A percentile compares a stretch with the other conserved stretches of the same genome.
Evolutionary conservation across 139 green algal species (phyloP).

Genomic region (Tetradesmus lagerheimii): DNA sequence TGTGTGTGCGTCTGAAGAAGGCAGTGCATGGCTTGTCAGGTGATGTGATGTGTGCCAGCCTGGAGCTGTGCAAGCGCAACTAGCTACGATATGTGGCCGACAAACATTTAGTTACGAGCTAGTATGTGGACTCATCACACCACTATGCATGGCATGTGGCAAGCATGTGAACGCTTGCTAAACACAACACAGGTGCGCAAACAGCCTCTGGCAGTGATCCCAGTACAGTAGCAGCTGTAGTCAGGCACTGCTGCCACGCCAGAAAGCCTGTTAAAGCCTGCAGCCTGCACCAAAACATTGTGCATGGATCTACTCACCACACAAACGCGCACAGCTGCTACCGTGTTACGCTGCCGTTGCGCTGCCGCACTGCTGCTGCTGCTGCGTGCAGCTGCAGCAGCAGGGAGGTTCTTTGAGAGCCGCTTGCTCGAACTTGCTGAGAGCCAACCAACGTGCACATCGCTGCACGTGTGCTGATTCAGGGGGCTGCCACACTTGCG

Average conservation of each 20-base stretch:
- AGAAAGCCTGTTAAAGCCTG: too few relatives aligned
- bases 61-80: too few relatives aligned
- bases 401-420: slow-evolving; percentile 18
- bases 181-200: neutral
- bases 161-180: neutral
- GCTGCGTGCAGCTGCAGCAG: slow-evolving; percentile 1
- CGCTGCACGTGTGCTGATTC: slow-evolving; percentile 19
- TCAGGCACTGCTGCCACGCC: too few relatives aligned
- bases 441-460: slow-evolving; percentile 34
- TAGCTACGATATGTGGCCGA: too few relatives aligned
- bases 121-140: too few relatives aligned
- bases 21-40: too few relatives aligned
- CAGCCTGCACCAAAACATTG: too few relatives aligned
- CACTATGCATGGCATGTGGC: neutral
- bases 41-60: too few relatives aligned
- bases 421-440: neutral
- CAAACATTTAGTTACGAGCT: too few relatives aligned
- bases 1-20: too few relatives aligned
- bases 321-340: slow-evolving; percentile 6
- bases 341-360: slow-evolving; percentile 11
- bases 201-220: too few relatives aligned
- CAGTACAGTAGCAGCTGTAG: too few relatives aligned
- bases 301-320: neutral
- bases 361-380: neutral
- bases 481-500: slow-evolving; percentile 38